Base-by-base conservation (phyloP, 2,329 filamentous ascomycete genomes). In the Penicillium sp. region DNA sequence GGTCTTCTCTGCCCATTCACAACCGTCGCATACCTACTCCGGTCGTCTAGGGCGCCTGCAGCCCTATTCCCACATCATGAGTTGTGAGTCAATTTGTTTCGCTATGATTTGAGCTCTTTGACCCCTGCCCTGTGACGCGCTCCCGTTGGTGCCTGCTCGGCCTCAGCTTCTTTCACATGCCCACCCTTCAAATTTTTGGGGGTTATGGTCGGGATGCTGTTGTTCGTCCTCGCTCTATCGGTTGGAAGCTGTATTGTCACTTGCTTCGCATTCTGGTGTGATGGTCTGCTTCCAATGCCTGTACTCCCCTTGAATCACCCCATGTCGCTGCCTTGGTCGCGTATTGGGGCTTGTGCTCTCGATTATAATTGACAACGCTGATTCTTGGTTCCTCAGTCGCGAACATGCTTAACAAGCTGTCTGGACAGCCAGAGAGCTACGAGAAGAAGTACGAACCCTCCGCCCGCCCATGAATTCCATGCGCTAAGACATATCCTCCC, bases 351-450 rank as follows among this genome's bases (percentile, higher is more conserved):
- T 18, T 48, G 46, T 38, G 31, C 31, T 50, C 39, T 18, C 16
- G 18, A 38, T 30, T 35, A 13, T 27, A 14, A 10, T 31, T 43
- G 40, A 25, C 31, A 31, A 25, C 44, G 46, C 63, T 65, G 38
- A 60, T 50, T 4, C 10, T 10, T 7, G n/a, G 13, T 28, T 7
- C 9, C 49, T 30, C 65, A 95, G 91, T 95, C 77, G 79, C 87
- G 63, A 88, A 82, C 69, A 95, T 96, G 90, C 81, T 96, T 67
- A 95, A 92, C 78, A 91, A 92, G 83, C 88, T 96, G 68, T 90
- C 95, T 68, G 91, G 92, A 74, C 92, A 97, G 79, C 92, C 92
- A 63, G 91, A 95, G 64, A 96, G 90, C 78, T 99, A 99, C 79
- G 94, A 97, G 72, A 96, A 95, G 78, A 99, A 99, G 90, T 95